phyloP scores from a whole-genome alignment of 192 early-diverging fungal species.

The Coemansia sp. region DNA sequence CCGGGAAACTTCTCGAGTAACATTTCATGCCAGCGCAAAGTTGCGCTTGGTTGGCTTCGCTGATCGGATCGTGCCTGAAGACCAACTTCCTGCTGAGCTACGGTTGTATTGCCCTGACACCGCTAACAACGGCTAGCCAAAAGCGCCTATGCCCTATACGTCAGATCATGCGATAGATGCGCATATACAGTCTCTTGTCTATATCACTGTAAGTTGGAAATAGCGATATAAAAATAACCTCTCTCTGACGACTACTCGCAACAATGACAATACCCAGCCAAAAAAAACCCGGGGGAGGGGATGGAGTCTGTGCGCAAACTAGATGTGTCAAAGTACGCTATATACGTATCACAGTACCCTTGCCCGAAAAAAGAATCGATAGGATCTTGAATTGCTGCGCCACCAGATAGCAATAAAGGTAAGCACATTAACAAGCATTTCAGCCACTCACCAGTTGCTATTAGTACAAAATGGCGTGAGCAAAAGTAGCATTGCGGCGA shows the following conservation, averaged over 20 bases:
- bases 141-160: background rate
- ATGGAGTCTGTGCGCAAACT: background rate
- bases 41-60: constrained; percentile 91
- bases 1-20: constrained; percentile 84
- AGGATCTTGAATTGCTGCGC: background rate
- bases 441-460: background rate
- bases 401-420: background rate
- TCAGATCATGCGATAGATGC: background rate
- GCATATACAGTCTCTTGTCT: background rate
- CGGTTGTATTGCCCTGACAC: constrained; percentile 62
- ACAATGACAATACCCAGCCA: background rate
- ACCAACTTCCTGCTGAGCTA: constrained; percentile 91
- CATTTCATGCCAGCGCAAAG: constrained; percentile 90
- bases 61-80: constrained; percentile 88
- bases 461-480: background rate
- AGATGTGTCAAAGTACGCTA: background rate
- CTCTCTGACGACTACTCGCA: background rate
- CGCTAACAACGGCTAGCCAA: background rate
- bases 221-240: background rate
- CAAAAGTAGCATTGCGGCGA: background rate
- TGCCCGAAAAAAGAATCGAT: background rate
- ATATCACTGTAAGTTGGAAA: background rate
- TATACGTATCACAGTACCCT: background rate
- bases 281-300: background rate
- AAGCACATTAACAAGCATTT: background rate